Evolutionary conservation across 257 asterid genomes (phyloP), one percentile per base, ranked within the genome.

Genomic region (Agastache rugosa): DNA sequence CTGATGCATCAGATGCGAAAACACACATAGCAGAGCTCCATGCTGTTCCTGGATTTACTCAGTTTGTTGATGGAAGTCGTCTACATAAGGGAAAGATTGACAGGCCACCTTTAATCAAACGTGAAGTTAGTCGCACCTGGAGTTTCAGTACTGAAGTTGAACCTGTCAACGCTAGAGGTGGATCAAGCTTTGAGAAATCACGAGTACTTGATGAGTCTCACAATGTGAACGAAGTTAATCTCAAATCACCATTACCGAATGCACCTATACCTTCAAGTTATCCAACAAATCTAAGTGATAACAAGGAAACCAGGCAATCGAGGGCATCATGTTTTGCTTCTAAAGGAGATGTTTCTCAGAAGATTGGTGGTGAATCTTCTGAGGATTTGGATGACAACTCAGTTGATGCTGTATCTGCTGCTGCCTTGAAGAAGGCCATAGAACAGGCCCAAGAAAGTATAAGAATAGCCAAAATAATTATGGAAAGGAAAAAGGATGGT

Each of bases 391-490:
- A 93, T 64, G 90, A 77, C 50, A 90, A 88, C 79, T 93, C 97
- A 10, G 89, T 73, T 73, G 98, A 97, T 75, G 94, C 93, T 82
- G 83, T 76, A 66, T 85, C 96, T 66, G 96, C 90, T 69, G 90
- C 93, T 75, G 91, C 93, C 63, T 80, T 91, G 85, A 93, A 86
- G 82, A 87, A 82, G 67, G 98, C 97, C 58, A 77, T 93, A 37
- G 94, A 90, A 77, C 90, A 90, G 82, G 98, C 97, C 77, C 94
- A 93, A 81, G 97, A 93, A 84, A 90, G 91, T 77, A 91, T 93
- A 82, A 85, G 97, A 81, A 72, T 90, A 42, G 97, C 96, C 31
- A 90, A 90, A 82, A 85, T 90, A 85, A 77, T 87, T 29, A 90
- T 88, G 98, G 97, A 91, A 69, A 87, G 86, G 81, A 85, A 87